phyloP scores from a whole-genome alignment of 306 rosid species.

The Canavalia gladiata region DNA sequence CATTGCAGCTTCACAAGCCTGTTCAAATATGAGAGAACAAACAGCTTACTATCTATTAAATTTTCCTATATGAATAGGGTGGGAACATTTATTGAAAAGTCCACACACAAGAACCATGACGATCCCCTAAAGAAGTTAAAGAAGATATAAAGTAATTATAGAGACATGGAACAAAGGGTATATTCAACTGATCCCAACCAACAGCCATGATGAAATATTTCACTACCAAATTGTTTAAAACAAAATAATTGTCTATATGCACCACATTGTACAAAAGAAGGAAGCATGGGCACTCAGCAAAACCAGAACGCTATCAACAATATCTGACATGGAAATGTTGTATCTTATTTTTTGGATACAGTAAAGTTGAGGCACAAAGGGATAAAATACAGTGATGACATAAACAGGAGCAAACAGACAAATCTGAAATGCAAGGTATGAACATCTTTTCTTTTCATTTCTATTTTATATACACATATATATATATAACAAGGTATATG shows the following conservation, averaged over 20 bases:
- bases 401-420: background rate
- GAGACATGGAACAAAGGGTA: background rate
- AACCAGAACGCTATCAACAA: slow-evolving; percentile 5
- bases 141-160: background rate
- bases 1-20: slow-evolving; percentile 97
- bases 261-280: background rate
- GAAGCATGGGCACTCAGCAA: slow-evolving; percentile 18
- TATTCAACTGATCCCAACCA: background rate
- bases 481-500: background rate
- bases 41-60: background rate
- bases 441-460: background rate
- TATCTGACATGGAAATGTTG: background rate
- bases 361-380: background rate
- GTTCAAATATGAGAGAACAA: slow-evolving; percentile 51
- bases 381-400: background rate
- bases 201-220: background rate
- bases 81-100: background rate
- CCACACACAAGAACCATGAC: background rate
- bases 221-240: background rate
- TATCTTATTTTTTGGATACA: background rate
- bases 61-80: background rate
- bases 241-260: background rate
- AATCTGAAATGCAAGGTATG: slow-evolving; percentile 19
- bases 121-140: background rate
- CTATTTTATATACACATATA: too few relatives aligned